These are phyloP conservation scores for Rhodotorula sp. DNA, from an alignment of 1,284 basidiomycete species.

Conservation along the genomic window DNA sequence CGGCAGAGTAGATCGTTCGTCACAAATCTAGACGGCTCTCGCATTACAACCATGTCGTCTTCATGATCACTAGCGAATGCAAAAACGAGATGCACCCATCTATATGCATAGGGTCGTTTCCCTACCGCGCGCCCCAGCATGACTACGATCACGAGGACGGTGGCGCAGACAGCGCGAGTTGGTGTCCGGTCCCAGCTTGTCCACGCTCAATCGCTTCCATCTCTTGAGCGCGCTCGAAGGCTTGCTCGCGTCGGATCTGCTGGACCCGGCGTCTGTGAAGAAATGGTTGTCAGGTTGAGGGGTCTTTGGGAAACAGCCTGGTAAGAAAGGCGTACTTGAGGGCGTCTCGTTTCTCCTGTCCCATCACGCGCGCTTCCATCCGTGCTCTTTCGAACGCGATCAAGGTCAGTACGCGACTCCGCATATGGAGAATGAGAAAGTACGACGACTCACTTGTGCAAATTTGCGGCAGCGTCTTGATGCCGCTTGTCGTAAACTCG, in stretches of 20 bases:
- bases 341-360: slow-evolving; percentile 32
- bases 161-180: slow-evolving; percentile 17
- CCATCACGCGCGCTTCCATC: slow-evolving; percentile 22
- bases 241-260: slow-evolving; percentile 26
- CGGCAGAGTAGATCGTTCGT: neutral
- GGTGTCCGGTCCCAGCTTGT: slow-evolving; percentile 17
- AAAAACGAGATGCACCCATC: neutral
- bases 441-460: slow-evolving; percentile 5
- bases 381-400: slow-evolving; percentile 7
- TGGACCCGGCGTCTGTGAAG: slow-evolving; percentile 21
- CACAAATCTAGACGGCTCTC: neutral
- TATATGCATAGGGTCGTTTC: neutral
- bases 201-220: slow-evolving; percentile 20
- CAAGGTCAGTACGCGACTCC: neutral
- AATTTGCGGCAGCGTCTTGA: slow-evolving; percentile 23
- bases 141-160: too few species aligned
- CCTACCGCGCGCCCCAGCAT: neutral
- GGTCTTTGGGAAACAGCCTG: neutral
- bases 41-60: neutral
- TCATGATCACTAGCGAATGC: neutral
- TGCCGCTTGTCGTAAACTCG: slow-evolving; percentile 30
- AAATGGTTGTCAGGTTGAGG: too few species aligned
- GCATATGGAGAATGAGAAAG: neutral
- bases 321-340: slow-evolving; percentile 13
- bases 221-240: slow-evolving; percentile 25